Conservation (phyloP, 106 monocot genomes). For the Hemerocallis citrina region DNA sequence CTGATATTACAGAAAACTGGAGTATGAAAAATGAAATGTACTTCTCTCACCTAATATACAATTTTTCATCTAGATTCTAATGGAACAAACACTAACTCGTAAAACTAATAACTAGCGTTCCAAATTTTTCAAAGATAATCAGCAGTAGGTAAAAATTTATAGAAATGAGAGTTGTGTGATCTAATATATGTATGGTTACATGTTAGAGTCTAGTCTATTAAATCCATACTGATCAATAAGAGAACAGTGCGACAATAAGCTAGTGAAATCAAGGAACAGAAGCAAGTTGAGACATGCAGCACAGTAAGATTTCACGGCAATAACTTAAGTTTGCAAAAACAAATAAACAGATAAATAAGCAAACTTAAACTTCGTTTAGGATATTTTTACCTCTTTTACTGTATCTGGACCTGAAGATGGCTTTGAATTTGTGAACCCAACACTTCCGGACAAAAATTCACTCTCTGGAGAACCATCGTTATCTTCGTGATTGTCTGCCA, state of each 20-base stretch:
- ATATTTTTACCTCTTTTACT: conserved; percentile 17
- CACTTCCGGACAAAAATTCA: not conserved
- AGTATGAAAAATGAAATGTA: not conserved
- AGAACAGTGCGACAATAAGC: not conserved
- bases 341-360: not conserved
- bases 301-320: no score
- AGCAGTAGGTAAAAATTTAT: not conserved
- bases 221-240: not conserved
- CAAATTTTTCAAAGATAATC: not conserved
- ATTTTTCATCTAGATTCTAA: not conserved
- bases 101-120: no score
- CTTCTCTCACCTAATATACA: not conserved
- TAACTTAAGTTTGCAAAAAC: not conserved
- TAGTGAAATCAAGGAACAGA: not conserved
- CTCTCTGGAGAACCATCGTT: not conserved
- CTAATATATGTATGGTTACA: not conserved
- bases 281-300: no score
- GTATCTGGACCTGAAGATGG: not conserved
- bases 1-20: not conserved
- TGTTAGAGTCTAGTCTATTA: not conserved
- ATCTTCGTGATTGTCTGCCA: conserved; percentile 10
- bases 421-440: not conserved
- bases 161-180: not conserved
- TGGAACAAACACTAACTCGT: no score
- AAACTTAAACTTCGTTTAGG: no score